Percentiles rank a stretch among this genome's conserved stretches.
phyloP scores from a whole-genome alignment of 2,329 filamentous ascomycete genomes.

The Claviceps humidiphila region DNA sequence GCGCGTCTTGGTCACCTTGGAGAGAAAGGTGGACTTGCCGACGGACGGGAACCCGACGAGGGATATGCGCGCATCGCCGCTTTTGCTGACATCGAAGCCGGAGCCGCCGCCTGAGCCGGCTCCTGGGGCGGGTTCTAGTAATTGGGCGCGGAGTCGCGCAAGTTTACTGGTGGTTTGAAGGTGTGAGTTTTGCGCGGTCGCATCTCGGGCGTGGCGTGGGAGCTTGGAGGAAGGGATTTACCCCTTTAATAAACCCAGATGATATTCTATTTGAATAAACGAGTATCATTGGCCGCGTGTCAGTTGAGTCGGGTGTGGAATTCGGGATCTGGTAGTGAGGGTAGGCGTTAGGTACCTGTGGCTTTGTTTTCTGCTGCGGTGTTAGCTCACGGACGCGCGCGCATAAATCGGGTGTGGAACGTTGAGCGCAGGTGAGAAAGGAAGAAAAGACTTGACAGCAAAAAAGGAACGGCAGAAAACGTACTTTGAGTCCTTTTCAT shows the following conservation, averaged over 20 bases:
- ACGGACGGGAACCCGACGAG: constrained; percentile 98
- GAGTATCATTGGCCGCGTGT: constrained; percentile 1
- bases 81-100: constrained; percentile 92
- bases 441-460: no score
- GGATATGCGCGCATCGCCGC: constrained; percentile 89
- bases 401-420: no score
- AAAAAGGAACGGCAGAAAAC: constrained; percentile 12
- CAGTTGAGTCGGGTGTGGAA: constrained; percentile 3
- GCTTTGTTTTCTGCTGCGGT: constrained; percentile 78
- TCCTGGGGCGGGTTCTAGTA: constrained; percentile 78
- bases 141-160: constrained; percentile 81
- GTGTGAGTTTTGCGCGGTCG: constrained; percentile 46
- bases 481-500: constrained; percentile 98
- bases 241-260: constrained; percentile 96
- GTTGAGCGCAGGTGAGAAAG: no score
- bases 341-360: constrained; percentile 53
- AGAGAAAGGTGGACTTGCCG: constrained; percentile 97
- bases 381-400: constrained; percentile 14
- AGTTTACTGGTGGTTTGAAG: constrained; percentile 56
- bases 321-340: no score
- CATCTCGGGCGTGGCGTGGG: no score
- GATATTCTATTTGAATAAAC: constrained; percentile 57
- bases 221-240: constrained; percentile 25
- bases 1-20: constrained; percentile 95
- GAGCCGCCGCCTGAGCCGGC: constrained; percentile 64